Evolutionary conservation across 2,329 filamentous ascomycete genomes (phyloP), one percentile per base, ranked within the genome.

Genomic region (Tolypocladium tropicale): DNA sequence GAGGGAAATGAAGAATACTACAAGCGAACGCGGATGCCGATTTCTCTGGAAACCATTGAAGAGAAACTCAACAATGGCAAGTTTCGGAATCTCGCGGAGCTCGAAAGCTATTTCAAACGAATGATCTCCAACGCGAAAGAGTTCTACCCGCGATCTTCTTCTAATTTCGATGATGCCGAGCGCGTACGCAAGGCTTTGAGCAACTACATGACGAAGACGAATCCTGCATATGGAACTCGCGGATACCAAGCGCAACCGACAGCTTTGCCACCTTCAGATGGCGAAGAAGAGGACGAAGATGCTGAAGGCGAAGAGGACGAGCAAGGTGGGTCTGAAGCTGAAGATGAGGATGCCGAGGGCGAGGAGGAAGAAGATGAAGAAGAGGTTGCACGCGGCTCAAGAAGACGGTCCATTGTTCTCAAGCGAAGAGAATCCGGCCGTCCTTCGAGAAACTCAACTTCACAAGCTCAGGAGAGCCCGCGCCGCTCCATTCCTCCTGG

Each of bases 71-170:
- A 82, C 54, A 78, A 82, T 53, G 76, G 81, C 63, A 80, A 85
- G 61, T 95, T 95, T 67, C 68, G 79, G 16, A 87, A 75, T 53
- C 77, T 96, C 52, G 84, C 89, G 6, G 79, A 86, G 53, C 75
- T 96, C 14, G 91, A 96, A 70, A 86, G 88, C 66, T 92, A 92
- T 68, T 82, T 93, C 67, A 95, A 94, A 75, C 85, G 90, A 60
- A 88, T 96, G 79, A 87, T 95, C 55, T 80, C 84, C 61, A 96
- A 95, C 66, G 89, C 89, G 37, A 95, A 95, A 70, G 85, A 90
- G 55, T 94, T 84, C 72, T 93, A 93, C 65, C 79, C 85, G 58
- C 86, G 86, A 62, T 81, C 80, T 48, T 90, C 89, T 0, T 74
- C 83, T 56, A 78, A 88, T 39, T 93, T 87, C 67, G 86, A 90